Evolutionary conservation across 352 stramenopile genomes (phyloP), one percentile per base, ranked within the genome.

Genomic region (Thraustochytrium sp.): DNA sequence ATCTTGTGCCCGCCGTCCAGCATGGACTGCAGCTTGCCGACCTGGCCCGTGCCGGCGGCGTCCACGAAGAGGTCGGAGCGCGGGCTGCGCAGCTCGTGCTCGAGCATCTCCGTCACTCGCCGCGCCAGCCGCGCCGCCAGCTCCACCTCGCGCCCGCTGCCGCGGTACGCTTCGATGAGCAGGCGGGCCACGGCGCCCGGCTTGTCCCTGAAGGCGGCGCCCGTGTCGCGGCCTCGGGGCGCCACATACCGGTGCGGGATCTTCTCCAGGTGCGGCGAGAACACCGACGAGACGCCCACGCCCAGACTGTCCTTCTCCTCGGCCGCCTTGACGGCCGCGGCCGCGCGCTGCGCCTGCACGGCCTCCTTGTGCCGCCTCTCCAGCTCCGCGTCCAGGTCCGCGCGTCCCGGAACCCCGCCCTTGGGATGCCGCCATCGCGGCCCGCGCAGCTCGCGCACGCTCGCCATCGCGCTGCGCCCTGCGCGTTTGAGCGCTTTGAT

Each of bases 261-360:
- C 53, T 80, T 80, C 29, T 80, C 68, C 1, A 80, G 51, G 42
- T 80, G 68, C 31, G 68, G 68, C 34, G 68, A 80, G 26, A 80
- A 80, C 9, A 65, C 31, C 23, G 68, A 80, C 29, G 65, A 62
- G 31, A 77, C 59, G 40, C 59, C 59, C 13, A 48, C 40, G 40
- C 59, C 59, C 8, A 72, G 40, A 29, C 13, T 72, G 59, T 72
- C 59, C 13, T 16, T 26, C 0, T 38, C 9, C 0, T 38, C 9
- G 9, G 26, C 26, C 9, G 46, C 36, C 9, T 31, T 72, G 9
- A 21, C 40, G 9, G 26, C 26, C 0, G 13, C 8, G 9, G 42
- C 59, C n/a, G 40, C 34, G 34, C 59, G 59, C 1, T 31, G 55
- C 29, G 9, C 46, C 2, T 31, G 34, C 34, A 31, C 40, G 26